Base-by-base conservation (phyloP, 768 basidiomycete genomes). In the Hebeloma cylindrosporum region DNA sequence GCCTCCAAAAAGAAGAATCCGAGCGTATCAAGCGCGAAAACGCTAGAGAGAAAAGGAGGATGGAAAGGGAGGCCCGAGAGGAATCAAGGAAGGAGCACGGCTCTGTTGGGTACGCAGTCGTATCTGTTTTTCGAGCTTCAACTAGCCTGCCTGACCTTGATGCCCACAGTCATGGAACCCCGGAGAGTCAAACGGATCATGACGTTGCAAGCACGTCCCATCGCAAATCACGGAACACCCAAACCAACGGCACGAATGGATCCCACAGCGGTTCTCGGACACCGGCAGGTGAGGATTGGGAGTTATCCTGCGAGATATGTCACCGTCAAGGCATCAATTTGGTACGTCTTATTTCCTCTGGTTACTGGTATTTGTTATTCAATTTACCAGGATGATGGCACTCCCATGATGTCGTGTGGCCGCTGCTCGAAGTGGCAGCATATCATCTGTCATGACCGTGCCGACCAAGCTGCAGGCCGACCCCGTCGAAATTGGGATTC, bases 391-490 rank as follows among this genome's bases (percentile, higher is more conserved):
- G 88, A 93, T 48, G 90, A 91, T 48, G 86, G 83, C 8, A 68
- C 72, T 8, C 82, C 87, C 3, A 75, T 95, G 67, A 79, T 92
- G 60, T 90, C 80, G 27, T 96, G 93, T 58, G 88, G 87, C 17
- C 60, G 66, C 21, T 96, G 93, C 63, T 77, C 74, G 10, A 82
- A 82, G 62, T 96, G 93, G 93, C 93, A 95, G 56, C 93, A 96
- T 56, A 89, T 89, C 25, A 60, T 70, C 16, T 96, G 93, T 57
- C 90, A 94, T 57, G 88, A 95, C 58, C 67, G 64, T 36, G 79
- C 74, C 21, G 93, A 94, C 62, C 64, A 68, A 22, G 65, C 71
- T 16, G 75, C 78, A 32, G 86, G 90, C 17, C 75, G 74, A 10
- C 79, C 77, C 3, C 77, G 71, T 52, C 80, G 92, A 14, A 82